phyloP scores from a whole-genome alignment of 1,284 basidiomycete genomes.

The Melampsora abietis-canadensis region DNA sequence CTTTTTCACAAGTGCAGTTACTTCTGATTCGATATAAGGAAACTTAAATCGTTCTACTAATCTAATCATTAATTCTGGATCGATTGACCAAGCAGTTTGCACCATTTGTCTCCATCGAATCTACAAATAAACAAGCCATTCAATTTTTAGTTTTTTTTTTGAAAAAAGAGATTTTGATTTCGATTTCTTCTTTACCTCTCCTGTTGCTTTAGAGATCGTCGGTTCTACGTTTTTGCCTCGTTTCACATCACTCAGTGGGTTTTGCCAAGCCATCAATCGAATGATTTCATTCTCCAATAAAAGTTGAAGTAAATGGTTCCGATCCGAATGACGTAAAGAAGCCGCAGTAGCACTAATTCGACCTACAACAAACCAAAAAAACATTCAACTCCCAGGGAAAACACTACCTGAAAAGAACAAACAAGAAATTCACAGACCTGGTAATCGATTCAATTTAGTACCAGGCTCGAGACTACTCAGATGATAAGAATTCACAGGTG shows the following conservation, averaged over 20 bases:
- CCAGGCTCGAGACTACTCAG: conserved; percentile 21
- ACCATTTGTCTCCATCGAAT: conserved; percentile 62
- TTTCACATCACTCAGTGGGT: conserved; percentile 73
- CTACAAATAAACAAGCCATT: background rate
- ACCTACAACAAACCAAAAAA: conserved; percentile 52
- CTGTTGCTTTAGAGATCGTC: conserved; percentile 62
- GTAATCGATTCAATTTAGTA: conserved; percentile 12
- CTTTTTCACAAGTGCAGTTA: conserved; percentile 9
- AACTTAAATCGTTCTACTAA: conserved; percentile 32
- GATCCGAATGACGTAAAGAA: conserved; percentile 60
- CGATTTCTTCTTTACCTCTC: conserved; percentile 59
- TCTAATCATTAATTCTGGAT: conserved; percentile 58
- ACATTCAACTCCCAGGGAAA: conserved; percentile 64
- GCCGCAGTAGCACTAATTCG: conserved; percentile 42
- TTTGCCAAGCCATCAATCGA: conserved; percentile 82
- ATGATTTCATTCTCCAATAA: conserved; percentile 87
- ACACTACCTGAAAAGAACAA: background rate
- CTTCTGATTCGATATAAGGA: conserved; percentile 26
- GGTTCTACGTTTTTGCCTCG: conserved; percentile 64
- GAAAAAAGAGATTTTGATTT: background rate
- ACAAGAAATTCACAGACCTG: conserved; percentile 15
- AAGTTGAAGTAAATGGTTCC: conserved; percentile 71
- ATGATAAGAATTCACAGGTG: conserved; percentile 37
- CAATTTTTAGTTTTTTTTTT: background rate
- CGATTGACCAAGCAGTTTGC: conserved; percentile 75